Conservation (phyloP, 176 grass and related monocot species). For the Pontederia crassipes region DNA sequence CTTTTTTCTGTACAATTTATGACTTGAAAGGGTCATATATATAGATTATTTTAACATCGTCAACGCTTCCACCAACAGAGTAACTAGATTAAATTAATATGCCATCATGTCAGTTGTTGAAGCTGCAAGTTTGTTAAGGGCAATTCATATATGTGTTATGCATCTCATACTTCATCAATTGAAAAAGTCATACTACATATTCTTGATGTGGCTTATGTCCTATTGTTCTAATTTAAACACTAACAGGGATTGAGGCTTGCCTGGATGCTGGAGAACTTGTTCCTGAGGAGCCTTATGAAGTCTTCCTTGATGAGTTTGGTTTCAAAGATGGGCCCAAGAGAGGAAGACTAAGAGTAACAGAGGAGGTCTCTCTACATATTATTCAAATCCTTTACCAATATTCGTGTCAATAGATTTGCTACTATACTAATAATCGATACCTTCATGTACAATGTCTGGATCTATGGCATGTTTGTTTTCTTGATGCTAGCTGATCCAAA, state of each 20-base stretch:
- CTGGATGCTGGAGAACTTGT: slow-evolving; percentile 2
- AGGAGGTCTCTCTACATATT: slow-evolving; percentile 1
- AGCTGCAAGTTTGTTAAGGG: too few relatives aligned
- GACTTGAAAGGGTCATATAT: too few relatives aligned
- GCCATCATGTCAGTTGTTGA: too few relatives aligned
- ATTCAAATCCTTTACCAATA: background rate
- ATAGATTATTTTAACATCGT: too few relatives aligned
- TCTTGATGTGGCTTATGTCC: background rate
- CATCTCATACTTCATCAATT: too few relatives aligned
- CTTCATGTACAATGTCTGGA: background rate
- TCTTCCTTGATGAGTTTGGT: slow-evolving; percentile 11
- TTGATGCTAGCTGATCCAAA: background rate
- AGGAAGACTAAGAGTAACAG: slow-evolving; percentile 11
- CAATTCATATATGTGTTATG: too few relatives aligned
- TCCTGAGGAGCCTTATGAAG: slow-evolving; percentile 19
- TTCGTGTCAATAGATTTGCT: background rate
- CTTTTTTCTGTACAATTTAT: too few relatives aligned
- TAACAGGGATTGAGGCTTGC: slow-evolving; percentile 16
- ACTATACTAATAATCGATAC: background rate
- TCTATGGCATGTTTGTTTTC: background rate
- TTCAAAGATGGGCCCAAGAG: slow-evolving; percentile 20
- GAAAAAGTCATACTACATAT: background rate
- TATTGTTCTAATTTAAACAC: background rate
- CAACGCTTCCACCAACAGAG: too few relatives aligned
- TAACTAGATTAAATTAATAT: too few relatives aligned